Evolutionary conservation across 129 eudicot species (phyloP).

Genomic region (Flaveria linearis): DNA sequence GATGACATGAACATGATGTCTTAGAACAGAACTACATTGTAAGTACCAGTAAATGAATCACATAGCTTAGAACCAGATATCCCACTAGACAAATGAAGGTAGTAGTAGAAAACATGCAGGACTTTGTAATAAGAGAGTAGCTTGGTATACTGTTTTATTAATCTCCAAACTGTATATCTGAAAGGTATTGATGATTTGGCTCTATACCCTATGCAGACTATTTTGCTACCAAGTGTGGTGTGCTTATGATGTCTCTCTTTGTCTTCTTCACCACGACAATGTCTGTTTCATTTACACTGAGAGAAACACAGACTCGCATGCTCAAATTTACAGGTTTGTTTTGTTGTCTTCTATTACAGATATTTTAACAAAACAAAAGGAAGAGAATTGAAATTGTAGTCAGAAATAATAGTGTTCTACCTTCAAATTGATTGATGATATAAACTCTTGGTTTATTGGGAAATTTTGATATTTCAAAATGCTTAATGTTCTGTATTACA

Average conservation of each 20-base stretch:
- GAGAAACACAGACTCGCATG: conserved; percentile 99
- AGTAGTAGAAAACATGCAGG: too few relatives aligned
- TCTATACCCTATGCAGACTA: conserved; percentile 59
- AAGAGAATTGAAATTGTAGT: not conserved
- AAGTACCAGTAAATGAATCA: not conserved
- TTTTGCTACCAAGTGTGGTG: conserved; percentile 96
- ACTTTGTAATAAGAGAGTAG: too few relatives aligned
- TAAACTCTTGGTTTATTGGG: not conserved
- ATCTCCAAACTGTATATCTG: not conserved
- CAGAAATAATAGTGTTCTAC: not conserved
- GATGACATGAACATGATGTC: not conserved
- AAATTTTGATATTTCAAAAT: not conserved
- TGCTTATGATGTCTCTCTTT: conserved; percentile 97
- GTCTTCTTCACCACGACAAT: conserved; percentile 99
- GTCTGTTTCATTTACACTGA: conserved; percentile 97
- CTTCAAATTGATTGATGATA: not conserved
- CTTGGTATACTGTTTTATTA: not conserved
- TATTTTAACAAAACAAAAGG: not conserved
- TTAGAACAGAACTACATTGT: too few relatives aligned
- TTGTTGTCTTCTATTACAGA: not conserved
- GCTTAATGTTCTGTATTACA: too few relatives aligned
- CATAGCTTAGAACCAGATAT: not conserved
- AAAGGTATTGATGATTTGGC: not conserved
- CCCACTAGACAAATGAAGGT: not conserved
- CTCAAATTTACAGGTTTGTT: conserved; percentile 94